Percentiles rank a stretch among this genome's conserved stretches.
These are phyloP conservation scores for Daldinia sp. DNA, from an alignment of 2,329 filamentous ascomycete species.

Conservation along the genomic window DNA sequence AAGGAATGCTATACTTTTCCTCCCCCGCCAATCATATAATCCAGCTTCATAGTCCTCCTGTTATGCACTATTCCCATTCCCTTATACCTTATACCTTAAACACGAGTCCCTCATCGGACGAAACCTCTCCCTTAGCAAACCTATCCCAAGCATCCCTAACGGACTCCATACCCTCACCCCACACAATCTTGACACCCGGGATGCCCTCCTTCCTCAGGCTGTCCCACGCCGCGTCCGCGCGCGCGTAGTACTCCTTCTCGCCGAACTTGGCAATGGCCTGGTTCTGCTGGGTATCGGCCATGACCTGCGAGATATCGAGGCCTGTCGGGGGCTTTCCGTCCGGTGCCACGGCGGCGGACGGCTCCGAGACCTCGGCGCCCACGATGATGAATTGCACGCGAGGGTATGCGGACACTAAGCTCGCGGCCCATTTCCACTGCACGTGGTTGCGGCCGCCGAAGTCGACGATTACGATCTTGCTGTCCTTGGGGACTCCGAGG, in stretches of 20 bases:
- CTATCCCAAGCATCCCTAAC: conserved; percentile 42
- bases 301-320: conserved; percentile 26
- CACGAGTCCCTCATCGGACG: conserved; percentile 43
- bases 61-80: background rate
- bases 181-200: conserved; percentile 36
- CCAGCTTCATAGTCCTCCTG: background rate
- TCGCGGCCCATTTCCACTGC: conserved; percentile 34
- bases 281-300: conserved; percentile 38
- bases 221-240: conserved; percentile 34
- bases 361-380: conserved; percentile 37
- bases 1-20: background rate
- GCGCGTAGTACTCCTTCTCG: conserved; percentile 39
- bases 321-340: conserved; percentile 8
- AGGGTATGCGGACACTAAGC: conserved; percentile 15
- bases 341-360: background rate
- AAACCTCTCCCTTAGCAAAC: conserved; percentile 37
- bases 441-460: conserved; percentile 43
- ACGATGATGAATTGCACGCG: conserved; percentile 31
- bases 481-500: background rate
- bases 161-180: conserved; percentile 44
- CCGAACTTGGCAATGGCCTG: conserved; percentile 38
- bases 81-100: conserved; percentile 37
- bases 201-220: conserved; percentile 33
- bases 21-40: background rate
- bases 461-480: conserved; percentile 41